phyloP scores from a whole-genome alignment of 106 monocot species.

The Acorus gramineus region DNA sequence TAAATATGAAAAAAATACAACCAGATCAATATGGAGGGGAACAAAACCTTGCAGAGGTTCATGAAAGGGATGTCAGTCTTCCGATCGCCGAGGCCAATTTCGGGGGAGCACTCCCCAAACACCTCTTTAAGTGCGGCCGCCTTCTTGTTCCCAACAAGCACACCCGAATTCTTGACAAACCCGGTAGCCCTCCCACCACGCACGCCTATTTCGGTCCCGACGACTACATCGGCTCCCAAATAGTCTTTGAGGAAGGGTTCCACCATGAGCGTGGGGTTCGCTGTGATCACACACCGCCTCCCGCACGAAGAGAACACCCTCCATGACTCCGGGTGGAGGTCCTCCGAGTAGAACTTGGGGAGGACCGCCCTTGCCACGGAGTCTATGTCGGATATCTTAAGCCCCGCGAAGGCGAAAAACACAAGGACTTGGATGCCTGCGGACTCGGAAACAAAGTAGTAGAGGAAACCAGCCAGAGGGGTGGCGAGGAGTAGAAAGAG shows the following conservation, averaged over 20 bases:
- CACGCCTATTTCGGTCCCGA: slow-evolving; percentile 42
- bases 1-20: not conserved
- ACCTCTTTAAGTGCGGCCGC: slow-evolving; percentile 15
- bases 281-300: slow-evolving; percentile 38
- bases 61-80: slow-evolving; percentile 40
- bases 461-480: slow-evolving; percentile 23
- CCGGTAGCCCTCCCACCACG: slow-evolving; percentile 36
- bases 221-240: slow-evolving; percentile 43
- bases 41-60: slow-evolving; percentile 38
- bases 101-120: slow-evolving; percentile 30
- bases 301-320: slow-evolving; percentile 56
- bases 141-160: slow-evolving; percentile 44
- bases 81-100: slow-evolving; percentile 49
- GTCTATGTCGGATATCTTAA: slow-evolving; percentile 25
- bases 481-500: slow-evolving; percentile 33
- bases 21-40: no score
- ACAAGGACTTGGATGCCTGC: slow-evolving; percentile 35
- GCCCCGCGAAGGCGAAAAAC: slow-evolving; percentile 36
- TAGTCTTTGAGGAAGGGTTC: slow-evolving; percentile 54
- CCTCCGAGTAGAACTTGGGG: slow-evolving; percentile 59
- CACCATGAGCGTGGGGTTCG: slow-evolving; percentile 55
- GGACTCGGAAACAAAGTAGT: slow-evolving; percentile 30
- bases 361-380: slow-evolving; percentile 58
- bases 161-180: slow-evolving; percentile 26
- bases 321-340: slow-evolving; percentile 57